Conservation (phyloP, 2,329 filamentous ascomycete genomes). For the Neonectria punicea region DNA sequence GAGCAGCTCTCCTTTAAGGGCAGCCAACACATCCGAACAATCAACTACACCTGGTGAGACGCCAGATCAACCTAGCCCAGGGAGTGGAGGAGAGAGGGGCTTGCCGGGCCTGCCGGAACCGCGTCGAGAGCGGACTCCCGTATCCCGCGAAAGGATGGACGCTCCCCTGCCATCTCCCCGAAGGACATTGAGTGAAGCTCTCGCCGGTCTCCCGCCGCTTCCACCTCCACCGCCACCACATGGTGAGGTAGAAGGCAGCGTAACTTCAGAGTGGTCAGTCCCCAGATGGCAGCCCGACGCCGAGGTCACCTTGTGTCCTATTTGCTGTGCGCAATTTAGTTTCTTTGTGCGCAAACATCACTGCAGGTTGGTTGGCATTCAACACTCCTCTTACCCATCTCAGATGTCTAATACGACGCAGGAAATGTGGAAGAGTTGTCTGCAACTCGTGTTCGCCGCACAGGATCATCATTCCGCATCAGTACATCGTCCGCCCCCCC, state of each 20-base stretch:
- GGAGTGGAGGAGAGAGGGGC: constrained; percentile 12
- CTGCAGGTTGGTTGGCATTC: constrained; percentile 72
- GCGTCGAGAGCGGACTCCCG: constrained; percentile 30
- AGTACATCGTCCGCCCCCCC: constrained; percentile 89
- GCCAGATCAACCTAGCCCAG: constrained; percentile 1
- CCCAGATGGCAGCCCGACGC: constrained; percentile 90
- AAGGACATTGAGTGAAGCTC: constrained; percentile 22
- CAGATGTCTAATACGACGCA: constrained; percentile 43
- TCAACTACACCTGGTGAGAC: constrained; percentile 1
- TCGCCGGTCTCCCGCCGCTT: constrained; percentile 32
- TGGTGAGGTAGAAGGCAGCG: constrained; percentile 4
- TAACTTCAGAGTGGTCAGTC: constrained; percentile 61
- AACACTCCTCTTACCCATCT: neutral
- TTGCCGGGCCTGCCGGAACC: constrained; percentile 15
- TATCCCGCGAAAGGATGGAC: constrained; percentile 44
- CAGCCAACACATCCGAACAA: constrained; percentile 5
- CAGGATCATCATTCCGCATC: constrained; percentile 91
- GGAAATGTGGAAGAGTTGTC: constrained; percentile 93
- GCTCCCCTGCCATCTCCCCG: constrained; percentile 38
- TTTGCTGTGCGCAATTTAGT: constrained; percentile 82
- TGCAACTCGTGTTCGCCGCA: constrained; percentile 92
- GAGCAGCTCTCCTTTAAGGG: constrained; percentile 13
- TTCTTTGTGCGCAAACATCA: constrained; percentile 93
- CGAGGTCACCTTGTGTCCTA: constrained; percentile 85
- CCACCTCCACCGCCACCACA: constrained; percentile 25